A percentile compares a stretch with the other conserved stretches of the same genome.
phyloP scores from a whole-genome alignment of 2,329 filamentous ascomycete species.

The Lasiodiplodia sp. region DNA sequence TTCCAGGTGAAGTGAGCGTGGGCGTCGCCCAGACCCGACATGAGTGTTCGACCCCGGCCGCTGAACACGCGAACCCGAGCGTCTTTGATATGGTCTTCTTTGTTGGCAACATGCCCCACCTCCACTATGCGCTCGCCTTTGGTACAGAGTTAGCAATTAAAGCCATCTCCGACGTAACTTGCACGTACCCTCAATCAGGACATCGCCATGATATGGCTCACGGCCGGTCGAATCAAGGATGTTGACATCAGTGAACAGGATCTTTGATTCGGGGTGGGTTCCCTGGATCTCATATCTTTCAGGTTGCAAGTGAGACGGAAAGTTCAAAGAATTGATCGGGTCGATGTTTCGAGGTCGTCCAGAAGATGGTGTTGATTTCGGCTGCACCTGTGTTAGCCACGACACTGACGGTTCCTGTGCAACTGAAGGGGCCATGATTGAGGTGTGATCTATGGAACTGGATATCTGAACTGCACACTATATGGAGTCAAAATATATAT shows the following conservation, averaged over 20 bases:
- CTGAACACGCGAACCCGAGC: slow-evolving; percentile 47
- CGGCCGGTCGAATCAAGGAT: slow-evolving; percentile 51
- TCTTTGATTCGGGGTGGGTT: slow-evolving; percentile 43
- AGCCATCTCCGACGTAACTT: neutral
- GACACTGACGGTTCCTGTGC: neutral
- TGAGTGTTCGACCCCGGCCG: slow-evolving; percentile 55
- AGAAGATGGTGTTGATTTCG: neutral
- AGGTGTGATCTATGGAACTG: neutral
- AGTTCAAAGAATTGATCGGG: neutral
- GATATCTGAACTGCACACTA: neutral
- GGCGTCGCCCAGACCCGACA: slow-evolving; percentile 59
- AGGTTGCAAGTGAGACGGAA: slow-evolving; percentile 38
- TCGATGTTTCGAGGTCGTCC: slow-evolving; percentile 18
- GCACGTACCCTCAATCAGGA: slow-evolving; percentile 49
- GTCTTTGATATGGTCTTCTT: slow-evolving; percentile 37
- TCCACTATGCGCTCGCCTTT: slow-evolving; percentile 44
- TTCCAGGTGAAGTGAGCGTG: slow-evolving; percentile 62
- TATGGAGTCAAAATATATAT: neutral
- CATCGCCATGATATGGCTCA: slow-evolving; percentile 50
- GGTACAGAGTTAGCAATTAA: neutral
- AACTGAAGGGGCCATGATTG: neutral
- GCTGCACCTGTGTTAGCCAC: neutral
- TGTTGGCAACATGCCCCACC: slow-evolving; percentile 46
- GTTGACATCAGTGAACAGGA: slow-evolving; percentile 50
- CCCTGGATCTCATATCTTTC: slow-evolving; percentile 47